Percentiles rank a stretch among this genome's conserved stretches.
These are phyloP conservation scores for Filosporella fistucella DNA, from an alignment of 495 filamentous ascomycete genomes.

Conservation along the genomic window DNA sequence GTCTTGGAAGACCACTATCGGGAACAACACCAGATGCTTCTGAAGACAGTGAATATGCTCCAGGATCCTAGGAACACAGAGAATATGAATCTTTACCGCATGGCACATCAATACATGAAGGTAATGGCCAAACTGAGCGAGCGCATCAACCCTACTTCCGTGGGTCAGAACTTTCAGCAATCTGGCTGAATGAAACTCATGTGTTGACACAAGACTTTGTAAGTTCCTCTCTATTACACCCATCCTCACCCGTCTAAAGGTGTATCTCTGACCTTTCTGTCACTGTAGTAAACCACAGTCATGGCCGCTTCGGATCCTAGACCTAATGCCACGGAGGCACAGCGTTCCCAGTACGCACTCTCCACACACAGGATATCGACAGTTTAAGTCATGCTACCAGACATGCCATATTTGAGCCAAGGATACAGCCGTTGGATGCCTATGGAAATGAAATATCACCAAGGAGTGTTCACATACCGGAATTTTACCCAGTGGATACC, in stretches of 20 bases:
- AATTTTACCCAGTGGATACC: too few relatives aligned
- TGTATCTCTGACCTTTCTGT: too few relatives aligned
- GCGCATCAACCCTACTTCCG: slow-evolving; percentile 7
- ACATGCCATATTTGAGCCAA: slow-evolving; percentile 18
- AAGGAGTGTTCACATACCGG: too few relatives aligned
- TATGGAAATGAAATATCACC: too few relatives aligned
- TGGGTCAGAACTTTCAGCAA: slow-evolving; percentile 7
- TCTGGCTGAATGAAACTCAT: slow-evolving; percentile 17
- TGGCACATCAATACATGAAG: slow-evolving; percentile 18
- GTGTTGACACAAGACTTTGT: slow-evolving; percentile 7
- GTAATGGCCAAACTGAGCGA: slow-evolving; percentile 19
- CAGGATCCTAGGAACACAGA: slow-evolving; percentile 13
- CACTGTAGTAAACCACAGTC: neutral
- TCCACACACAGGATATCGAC: slow-evolving; percentile 20
- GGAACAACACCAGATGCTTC: slow-evolving; percentile 11
- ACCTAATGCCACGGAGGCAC: neutral
- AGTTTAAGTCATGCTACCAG: slow-evolving; percentile 25
- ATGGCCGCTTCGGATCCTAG: neutral
- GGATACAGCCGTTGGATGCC: slow-evolving; percentile 15
- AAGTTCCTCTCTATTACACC: slow-evolving; percentile 1
- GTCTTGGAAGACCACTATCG: slow-evolving; percentile 16
- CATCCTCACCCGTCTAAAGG: neutral
- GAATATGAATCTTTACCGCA: slow-evolving; percentile 17
- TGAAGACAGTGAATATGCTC: slow-evolving; percentile 15
- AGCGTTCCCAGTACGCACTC: slow-evolving; percentile 24